A percentile compares a stretch with the other conserved stretches of the same genome.
phyloP scores from a whole-genome alignment of 75 land plant species.

The Sequoiadendron giganteum region DNA sequence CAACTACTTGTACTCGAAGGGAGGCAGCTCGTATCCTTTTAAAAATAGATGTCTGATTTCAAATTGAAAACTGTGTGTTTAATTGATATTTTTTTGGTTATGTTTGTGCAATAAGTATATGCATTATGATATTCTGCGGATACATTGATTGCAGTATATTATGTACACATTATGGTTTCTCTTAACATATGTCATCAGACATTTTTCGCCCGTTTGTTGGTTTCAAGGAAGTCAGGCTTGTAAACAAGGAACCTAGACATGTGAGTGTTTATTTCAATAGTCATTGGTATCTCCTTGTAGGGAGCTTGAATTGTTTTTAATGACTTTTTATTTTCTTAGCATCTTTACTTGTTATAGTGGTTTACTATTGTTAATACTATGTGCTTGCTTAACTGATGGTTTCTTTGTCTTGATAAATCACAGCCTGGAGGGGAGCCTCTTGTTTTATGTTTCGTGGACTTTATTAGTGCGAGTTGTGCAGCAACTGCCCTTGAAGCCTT shows the following conservation, averaged over 20 bases:
- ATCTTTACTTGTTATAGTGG: neutral
- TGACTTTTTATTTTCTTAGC: too few relatives aligned
- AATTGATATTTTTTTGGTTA: slow-evolving; percentile 7
- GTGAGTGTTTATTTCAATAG: slow-evolving; percentile 37
- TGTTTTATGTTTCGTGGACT: slow-evolving; percentile 77
- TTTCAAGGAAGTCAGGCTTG: slow-evolving; percentile 92
- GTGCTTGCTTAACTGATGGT: neutral
- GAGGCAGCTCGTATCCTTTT: slow-evolving; percentile 83
- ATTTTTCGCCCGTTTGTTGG: slow-evolving; percentile 98
- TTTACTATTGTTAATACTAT: too few relatives aligned
- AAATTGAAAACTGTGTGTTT: slow-evolving; percentile 7
- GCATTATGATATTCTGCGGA: neutral
- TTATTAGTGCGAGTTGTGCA: slow-evolving; percentile 65
- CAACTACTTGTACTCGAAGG: slow-evolving; percentile 68
- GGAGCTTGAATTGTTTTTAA: too few relatives aligned
- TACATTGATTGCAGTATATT: neutral
- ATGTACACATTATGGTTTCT: neutral
- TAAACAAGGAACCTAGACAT: slow-evolving; percentile 80
- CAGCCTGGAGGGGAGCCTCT: slow-evolving; percentile 78
- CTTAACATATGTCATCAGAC: slow-evolving; percentile 40
- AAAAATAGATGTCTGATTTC: neutral
- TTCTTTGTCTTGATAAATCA: neutral
- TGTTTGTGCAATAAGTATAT: slow-evolving; percentile 11
- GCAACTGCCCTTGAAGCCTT: slow-evolving; percentile 80
- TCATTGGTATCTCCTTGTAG: neutral